phyloP scores from a whole-genome alignment of 192 early-diverging fungal genomes.

The Entrophospora sp. region DNA sequence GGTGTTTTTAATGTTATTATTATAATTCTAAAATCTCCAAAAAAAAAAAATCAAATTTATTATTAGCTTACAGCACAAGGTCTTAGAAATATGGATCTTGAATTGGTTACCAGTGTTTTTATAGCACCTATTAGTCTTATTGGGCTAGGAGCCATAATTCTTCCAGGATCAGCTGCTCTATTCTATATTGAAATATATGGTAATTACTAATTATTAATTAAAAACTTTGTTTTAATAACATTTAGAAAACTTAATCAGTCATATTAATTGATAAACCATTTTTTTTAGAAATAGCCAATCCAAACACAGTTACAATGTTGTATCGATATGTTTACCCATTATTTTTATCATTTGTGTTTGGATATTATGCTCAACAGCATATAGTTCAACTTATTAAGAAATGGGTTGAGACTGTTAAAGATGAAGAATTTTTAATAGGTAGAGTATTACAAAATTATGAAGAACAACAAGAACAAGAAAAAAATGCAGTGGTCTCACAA shows the following conservation, averaged over 20 bases:
- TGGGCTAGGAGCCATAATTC: constrained; percentile 23
- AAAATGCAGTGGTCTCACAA: too few species aligned
- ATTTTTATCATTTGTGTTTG: constrained; percentile 26
- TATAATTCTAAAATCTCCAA: not conserved
- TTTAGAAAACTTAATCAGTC: not conserved
- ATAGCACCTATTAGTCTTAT: constrained; percentile 26
- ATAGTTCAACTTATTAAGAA: constrained; percentile 30
- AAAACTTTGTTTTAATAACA: not conserved
- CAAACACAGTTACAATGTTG: constrained; percentile 8
- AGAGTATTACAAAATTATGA: constrained; percentile 75
- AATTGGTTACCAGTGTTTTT: constrained; percentile 27
- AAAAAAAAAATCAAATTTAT: not conserved
- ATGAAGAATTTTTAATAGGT: constrained; percentile 82
- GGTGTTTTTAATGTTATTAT: not conserved
- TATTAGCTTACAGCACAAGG: constrained; percentile 23
- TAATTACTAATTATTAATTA: constrained; percentile 15
- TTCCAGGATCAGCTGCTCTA: constrained; percentile 35
- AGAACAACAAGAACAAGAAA: not conserved
- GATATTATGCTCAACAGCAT: constrained; percentile 23
- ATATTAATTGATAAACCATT: not conserved
- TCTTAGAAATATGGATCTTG: constrained; percentile 22
- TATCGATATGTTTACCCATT: constrained; percentile 34
- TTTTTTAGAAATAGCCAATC: constrained; percentile 21
- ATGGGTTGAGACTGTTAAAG: constrained; percentile 74
- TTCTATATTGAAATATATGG: constrained; percentile 18